Conservation (phyloP, 306 rosid genomes). For the Cyamopsis tetragonoloba region DNA sequence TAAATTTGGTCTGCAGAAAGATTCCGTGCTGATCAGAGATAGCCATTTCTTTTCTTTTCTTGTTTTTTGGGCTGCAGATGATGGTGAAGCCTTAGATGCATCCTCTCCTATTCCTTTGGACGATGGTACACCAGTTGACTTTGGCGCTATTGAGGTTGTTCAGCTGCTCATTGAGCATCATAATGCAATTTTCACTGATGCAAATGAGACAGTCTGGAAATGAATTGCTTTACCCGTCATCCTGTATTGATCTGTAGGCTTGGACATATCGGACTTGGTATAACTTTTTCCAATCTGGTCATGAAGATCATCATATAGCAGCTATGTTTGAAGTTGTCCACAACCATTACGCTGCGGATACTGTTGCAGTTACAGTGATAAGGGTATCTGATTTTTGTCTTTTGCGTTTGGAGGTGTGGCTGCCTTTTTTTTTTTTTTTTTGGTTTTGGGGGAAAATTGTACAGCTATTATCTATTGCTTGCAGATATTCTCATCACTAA, state of each 20-base stretch:
- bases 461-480: constrained; percentile 15
- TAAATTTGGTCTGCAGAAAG: neutral
- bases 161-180: constrained; percentile 96
- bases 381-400: constrained; percentile 10
- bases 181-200: constrained; percentile 89
- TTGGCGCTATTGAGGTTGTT: constrained; percentile 82
- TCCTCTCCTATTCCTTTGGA: constrained; percentile 93
- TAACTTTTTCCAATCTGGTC: constrained; percentile 18
- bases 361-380: constrained; percentile 16
- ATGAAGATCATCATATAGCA: neutral
- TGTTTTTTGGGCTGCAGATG: constrained; percentile 48
- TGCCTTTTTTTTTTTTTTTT: too few relatives aligned
- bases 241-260: constrained; percentile 20
- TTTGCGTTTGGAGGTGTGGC: constrained; percentile 4
- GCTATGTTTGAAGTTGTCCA: constrained; percentile 8
- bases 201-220: constrained; percentile 94
- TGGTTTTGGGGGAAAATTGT: neutral
- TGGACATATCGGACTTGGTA: constrained; percentile 10
- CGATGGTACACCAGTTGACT: constrained; percentile 75
- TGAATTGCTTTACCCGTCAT: constrained; percentile 21
- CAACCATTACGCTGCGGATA: constrained; percentile 5
- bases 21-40: constrained; percentile 16
- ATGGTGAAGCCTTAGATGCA: constrained; percentile 55
- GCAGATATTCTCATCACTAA: neutral
- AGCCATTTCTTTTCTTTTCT: neutral